Percentiles rank a stretch among this genome's conserved stretches.
phyloP scores from a whole-genome alignment of 768 basidiomycete genomes.

The Omphalotus guepiniiformis region DNA sequence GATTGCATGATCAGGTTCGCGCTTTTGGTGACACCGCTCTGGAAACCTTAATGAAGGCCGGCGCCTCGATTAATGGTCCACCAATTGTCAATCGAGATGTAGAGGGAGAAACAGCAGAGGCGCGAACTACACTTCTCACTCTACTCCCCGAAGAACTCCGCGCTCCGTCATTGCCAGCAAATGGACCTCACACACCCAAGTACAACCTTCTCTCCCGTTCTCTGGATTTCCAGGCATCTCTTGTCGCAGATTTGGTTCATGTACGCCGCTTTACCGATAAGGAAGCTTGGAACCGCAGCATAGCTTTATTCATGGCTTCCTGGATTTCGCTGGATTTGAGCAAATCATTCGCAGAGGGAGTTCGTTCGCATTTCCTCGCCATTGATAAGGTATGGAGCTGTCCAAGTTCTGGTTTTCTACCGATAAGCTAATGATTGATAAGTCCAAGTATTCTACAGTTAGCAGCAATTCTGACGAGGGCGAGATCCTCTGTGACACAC shows the following conservation, averaged over 20 bases:
- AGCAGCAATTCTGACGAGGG: conserved; percentile 59
- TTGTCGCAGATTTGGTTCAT: conserved; percentile 76
- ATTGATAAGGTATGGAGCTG: conserved; percentile 55
- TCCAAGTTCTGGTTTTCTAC: conserved; percentile 14
- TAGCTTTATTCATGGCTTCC: conserved; percentile 66
- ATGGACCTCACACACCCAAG: conserved; percentile 49
- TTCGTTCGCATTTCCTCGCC: conserved; percentile 69
- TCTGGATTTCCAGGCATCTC: conserved; percentile 66
- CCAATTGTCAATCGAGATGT: conserved; percentile 71
- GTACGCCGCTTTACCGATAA: conserved; percentile 50
- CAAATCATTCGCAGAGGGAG: conserved; percentile 51
- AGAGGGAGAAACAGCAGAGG: conserved; percentile 54
- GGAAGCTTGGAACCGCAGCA: conserved; percentile 61
- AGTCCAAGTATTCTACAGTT: conserved; percentile 56
- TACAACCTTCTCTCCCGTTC: conserved; percentile 55
- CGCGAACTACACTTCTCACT: conserved; percentile 51
- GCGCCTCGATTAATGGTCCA: conserved; percentile 71
- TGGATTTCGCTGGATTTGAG: conserved; percentile 59
- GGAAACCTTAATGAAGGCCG: conserved; percentile 74
- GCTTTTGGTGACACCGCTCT: conserved; percentile 88
- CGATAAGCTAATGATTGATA: background rate
- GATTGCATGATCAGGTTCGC: conserved; percentile 52
- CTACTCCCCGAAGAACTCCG: conserved; percentile 51
- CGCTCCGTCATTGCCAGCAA: conserved; percentile 37
- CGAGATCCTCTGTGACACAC: conserved; percentile 85